Evolutionary conservation across 2,329 filamentous ascomycete species (phyloP).

Genomic region (Monilinia vaccinii-corymbosi): DNA sequence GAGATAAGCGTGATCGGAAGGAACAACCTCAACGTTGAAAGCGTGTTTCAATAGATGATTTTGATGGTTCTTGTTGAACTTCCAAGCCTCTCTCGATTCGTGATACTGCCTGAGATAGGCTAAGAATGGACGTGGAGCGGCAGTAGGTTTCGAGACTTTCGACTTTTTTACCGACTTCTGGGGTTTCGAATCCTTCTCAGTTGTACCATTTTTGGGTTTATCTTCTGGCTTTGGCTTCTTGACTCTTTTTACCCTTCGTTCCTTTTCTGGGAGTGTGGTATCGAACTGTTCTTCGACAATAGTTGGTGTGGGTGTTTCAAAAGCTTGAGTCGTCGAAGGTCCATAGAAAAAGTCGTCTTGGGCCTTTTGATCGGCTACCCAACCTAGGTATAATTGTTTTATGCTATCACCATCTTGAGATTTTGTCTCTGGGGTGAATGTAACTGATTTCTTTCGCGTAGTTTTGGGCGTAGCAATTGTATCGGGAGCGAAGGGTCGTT

Average conservation of each 20-base stretch:
- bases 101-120: slow-evolving; percentile 72
- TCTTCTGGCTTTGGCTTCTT: slow-evolving; percentile 19
- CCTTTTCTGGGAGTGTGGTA: slow-evolving; percentile 24
- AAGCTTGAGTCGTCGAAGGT: slow-evolving; percentile 17
- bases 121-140: slow-evolving; percentile 47
- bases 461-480: slow-evolving; percentile 22
- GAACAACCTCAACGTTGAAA: slow-evolving; percentile 63
- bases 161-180: slow-evolving; percentile 11
- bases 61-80: slow-evolving; percentile 94
- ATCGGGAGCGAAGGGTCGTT: slow-evolving; percentile 12
- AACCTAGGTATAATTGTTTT: slow-evolving; percentile 42
- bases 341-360: slow-evolving; percentile 23
- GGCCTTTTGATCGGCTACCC: slow-evolving; percentile 33
- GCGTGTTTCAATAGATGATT: slow-evolving; percentile 75
- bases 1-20: slow-evolving; percentile 56
- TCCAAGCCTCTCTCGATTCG: slow-evolving; percentile 64
- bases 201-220: slow-evolving; percentile 14
- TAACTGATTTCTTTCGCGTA: slow-evolving; percentile 46
- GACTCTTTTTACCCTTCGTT: slow-evolving; percentile 24
- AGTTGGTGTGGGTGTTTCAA: slow-evolving; percentile 23
- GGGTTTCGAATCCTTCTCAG: slow-evolving; percentile 9
- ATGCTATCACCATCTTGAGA: slow-evolving; percentile 45
- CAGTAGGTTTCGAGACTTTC: slow-evolving; percentile 15
- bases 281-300: slow-evolving; percentile 25
- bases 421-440: slow-evolving; percentile 57